Percentiles rank a stretch among this genome's conserved stretches.
Evolutionary conservation across 192 early-diverging fungal species (phyloP).

Genomic region (Funneliformis mosseae): DNA sequence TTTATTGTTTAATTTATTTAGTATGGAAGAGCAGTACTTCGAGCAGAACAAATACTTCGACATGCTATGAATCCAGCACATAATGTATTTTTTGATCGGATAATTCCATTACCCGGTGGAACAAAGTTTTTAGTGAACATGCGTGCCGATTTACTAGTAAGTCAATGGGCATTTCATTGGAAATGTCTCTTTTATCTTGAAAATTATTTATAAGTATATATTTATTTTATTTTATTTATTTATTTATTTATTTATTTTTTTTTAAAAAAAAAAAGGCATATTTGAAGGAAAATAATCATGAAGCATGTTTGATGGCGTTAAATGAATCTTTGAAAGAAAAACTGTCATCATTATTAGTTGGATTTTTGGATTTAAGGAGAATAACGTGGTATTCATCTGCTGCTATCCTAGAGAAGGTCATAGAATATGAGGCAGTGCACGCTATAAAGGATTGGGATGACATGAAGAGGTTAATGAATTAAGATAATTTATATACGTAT

Average conservation of each 20-base stretch:
- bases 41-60: constrained; percentile 63
- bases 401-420: constrained; percentile 79
- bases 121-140: constrained; percentile 80
- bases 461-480: constrained; percentile 72
- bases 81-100: constrained; percentile 74
- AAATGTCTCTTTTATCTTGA: neutral
- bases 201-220: neutral
- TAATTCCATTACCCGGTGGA: constrained; percentile 76
- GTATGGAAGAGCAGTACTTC: constrained; percentile 34
- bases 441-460: constrained; percentile 78
- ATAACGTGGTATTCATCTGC: constrained; percentile 86
- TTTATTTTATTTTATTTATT: too few species aligned
- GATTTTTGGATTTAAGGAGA: constrained; percentile 74
- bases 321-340: constrained; percentile 67
- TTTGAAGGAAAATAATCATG: constrained; percentile 41
- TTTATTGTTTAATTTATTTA: neutral
- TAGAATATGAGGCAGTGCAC: constrained; percentile 90
- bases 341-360: constrained; percentile 78
- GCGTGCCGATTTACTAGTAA: constrained; percentile 73
- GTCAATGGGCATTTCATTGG: constrained; percentile 14
- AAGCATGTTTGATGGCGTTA: constrained; percentile 56
- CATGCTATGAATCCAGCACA: constrained; percentile 68
- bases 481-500: neutral
- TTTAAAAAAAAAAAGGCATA: constrained; percentile 20
- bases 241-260: too few species aligned